These are phyloP conservation scores for Tympanopsis confertula DNA, from an alignment of 2,329 filamentous ascomycete genomes.

Conservation along the genomic window DNA sequence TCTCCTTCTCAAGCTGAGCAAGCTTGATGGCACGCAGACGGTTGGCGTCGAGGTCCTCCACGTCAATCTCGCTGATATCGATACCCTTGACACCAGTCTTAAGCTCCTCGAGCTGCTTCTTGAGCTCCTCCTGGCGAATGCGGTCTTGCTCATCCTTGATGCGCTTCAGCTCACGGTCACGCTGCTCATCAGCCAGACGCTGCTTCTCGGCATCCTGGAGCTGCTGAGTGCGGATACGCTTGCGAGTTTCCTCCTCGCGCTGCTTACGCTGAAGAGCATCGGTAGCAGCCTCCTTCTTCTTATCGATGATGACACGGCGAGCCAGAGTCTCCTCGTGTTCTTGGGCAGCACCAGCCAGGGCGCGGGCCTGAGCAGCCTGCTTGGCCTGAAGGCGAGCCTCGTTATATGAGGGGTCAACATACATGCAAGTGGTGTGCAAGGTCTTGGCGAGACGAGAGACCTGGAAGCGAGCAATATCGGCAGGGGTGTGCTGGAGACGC, in stretches of 20 bases:
- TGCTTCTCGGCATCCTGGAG: constrained; percentile 81
- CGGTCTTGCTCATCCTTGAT: constrained; percentile 79
- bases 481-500: constrained; percentile 91
- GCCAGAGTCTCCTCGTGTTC: constrained; percentile 78
- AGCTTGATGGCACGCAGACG: constrained; percentile 90
- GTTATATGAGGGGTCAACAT: constrained; percentile 84
- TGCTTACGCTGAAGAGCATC: constrained; percentile 69
- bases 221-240: constrained; percentile 75
- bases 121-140: constrained; percentile 83
- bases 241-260: constrained; percentile 86
- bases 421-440: constrained; percentile 86
- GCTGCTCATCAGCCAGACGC: constrained; percentile 83
- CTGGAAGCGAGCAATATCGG: constrained; percentile 93
- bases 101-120: constrained; percentile 83
- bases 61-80: constrained; percentile 66
- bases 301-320: constrained; percentile 83
- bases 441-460: constrained; percentile 83
- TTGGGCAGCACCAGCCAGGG: constrained; percentile 78
- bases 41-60: constrained; percentile 79
- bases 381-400: constrained; percentile 70
- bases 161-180: constrained; percentile 77
- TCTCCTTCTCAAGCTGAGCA: constrained; percentile 90
- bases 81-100: constrained; percentile 64
- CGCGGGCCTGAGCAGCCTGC: constrained; percentile 67
- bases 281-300: constrained; percentile 92